Evolutionary conservation across 805 yeast genomes (phyloP).

Genomic region (Candida ficus): DNA sequence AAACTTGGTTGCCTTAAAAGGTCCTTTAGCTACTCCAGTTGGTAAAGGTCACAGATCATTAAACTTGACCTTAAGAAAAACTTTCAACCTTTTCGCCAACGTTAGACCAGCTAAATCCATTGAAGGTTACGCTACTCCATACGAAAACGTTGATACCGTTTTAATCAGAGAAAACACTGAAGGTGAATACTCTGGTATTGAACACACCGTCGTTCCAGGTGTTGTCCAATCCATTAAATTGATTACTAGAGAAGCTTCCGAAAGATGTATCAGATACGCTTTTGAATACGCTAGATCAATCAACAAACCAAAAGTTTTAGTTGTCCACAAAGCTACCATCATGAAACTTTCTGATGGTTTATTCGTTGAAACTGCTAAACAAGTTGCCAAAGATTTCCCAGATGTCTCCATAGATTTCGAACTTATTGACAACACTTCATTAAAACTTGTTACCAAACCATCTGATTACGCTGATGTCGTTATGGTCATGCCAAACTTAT

Average conservation of each 20-base stretch:
- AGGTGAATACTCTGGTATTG: conserved; percentile 99
- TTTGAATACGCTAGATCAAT: conserved; percentile 91
- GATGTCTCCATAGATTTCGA: conserved; percentile 79
- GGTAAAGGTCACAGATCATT: conserved; percentile 98
- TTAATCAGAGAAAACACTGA: conserved; percentile 98
- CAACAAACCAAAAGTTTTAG: conserved; percentile 82
- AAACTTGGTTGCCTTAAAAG: conserved; percentile 93
- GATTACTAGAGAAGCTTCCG: conserved; percentile 94
- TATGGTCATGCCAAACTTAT: conserved; percentile 96
- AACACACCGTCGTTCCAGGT: conserved; percentile 96
- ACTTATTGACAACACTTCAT: conserved; percentile 91
- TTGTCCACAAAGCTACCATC: conserved; percentile 97
- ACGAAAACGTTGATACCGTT: conserved; percentile 82
- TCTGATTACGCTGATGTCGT: conserved; percentile 78
- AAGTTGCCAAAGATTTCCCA: conserved; percentile 87
- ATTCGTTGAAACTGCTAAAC: conserved; percentile 87
- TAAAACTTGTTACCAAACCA: conserved; percentile 88
- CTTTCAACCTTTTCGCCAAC: conserved; percentile 93
- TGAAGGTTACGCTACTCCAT: conserved; percentile 85
- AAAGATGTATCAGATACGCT: conserved; percentile 94
- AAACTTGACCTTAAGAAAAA: conserved; percentile 95
- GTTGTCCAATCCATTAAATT: conserved; percentile 97
- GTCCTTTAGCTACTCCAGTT: conserved; percentile 97
- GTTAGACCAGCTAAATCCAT: conserved; percentile 95
- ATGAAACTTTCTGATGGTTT: conserved; percentile 98